Percentiles rank a stretch among this genome's conserved stretches.
These are phyloP conservation scores for Populus deltoides DNA, from an alignment of 345 rosid species.

Conservation along the genomic window DNA sequence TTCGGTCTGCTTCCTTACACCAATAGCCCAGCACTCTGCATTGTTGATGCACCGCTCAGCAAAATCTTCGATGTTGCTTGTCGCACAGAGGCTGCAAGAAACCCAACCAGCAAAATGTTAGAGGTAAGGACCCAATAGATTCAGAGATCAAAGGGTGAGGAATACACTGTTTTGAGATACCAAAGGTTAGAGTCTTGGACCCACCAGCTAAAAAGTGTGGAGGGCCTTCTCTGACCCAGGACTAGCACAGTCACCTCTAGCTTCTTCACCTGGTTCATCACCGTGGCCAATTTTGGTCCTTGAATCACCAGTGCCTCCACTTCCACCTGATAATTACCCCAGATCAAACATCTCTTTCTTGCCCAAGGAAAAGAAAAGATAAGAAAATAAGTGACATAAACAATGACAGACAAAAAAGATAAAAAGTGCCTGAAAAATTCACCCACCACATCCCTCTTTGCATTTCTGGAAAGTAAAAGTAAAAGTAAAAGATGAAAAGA, in stretches of 20 bases:
- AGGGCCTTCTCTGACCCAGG: slow-evolving; percentile 72
- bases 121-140: not conserved
- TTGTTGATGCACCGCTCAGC: slow-evolving; percentile 74
- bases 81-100: slow-evolving; percentile 68
- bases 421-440: not conserved
- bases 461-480: slow-evolving; percentile 6
- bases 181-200: slow-evolving; percentile 4
- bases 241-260: slow-evolving; percentile 85
- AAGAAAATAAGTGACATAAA: not conserved
- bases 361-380: not conserved
- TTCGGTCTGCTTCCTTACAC: slow-evolving; percentile 88
- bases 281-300: slow-evolving; percentile 82
- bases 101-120: not conserved
- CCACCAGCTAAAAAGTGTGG: slow-evolving; percentile 63
- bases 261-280: slow-evolving; percentile 88
- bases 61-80: slow-evolving; percentile 61
- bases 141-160: slow-evolving; percentile 19
- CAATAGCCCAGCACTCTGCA: slow-evolving; percentile 79
- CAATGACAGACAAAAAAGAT: not conserved
- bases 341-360: not conserved
- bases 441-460: not conserved
- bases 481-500: slow-evolving; percentile 12
- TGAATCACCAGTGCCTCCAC: slow-evolving; percentile 85
- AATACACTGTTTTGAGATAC: not conserved
- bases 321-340: slow-evolving; percentile 56